Percentiles rank a stretch among this genome's conserved stretches.
These are phyloP conservation scores for Leccinum arenicola DNA, from an alignment of 768 basidiomycete species.

Conservation along the genomic window DNA sequence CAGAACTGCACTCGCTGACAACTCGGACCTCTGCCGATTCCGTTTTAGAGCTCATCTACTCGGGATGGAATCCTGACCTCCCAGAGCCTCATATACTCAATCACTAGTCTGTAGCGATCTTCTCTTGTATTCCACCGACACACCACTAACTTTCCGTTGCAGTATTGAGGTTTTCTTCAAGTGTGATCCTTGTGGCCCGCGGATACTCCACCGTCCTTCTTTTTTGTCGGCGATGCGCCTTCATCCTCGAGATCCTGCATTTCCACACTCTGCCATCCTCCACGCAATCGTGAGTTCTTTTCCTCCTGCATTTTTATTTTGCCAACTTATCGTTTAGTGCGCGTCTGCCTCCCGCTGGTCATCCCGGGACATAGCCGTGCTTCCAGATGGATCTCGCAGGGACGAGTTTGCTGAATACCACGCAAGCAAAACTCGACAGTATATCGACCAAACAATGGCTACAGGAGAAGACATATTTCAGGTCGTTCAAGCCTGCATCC, in stretches of 20 bases:
- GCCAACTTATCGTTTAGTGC: constrained; percentile 46
- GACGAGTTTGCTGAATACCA: constrained; percentile 88
- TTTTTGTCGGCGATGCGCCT: constrained; percentile 79
- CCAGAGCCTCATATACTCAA: constrained; percentile 71
- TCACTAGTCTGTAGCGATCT: constrained; percentile 60
- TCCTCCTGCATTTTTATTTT: constrained; percentile 1
- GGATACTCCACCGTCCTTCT: constrained; percentile 77
- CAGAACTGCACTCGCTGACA: constrained; percentile 42
- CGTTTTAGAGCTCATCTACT: constrained; percentile 64
- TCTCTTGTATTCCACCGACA: constrained; percentile 6
- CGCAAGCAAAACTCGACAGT: constrained; percentile 81
- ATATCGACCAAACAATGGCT: constrained; percentile 89
- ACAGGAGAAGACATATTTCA: constrained; percentile 84
- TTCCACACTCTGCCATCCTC: constrained; percentile 86
- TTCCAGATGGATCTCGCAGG: constrained; percentile 74
- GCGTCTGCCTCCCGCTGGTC: constrained; percentile 84
- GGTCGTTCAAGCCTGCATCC: constrained; percentile 82
- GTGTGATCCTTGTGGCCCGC: constrained; percentile 83
- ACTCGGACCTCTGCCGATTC: constrained; percentile 46
- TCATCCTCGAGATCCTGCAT: constrained; percentile 75
- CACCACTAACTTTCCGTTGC: constrained; percentile 13
- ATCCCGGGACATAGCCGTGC: constrained; percentile 60
- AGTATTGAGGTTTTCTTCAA: constrained; percentile 88
- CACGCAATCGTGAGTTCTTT: constrained; percentile 75
- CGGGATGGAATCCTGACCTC: constrained; percentile 84